Evolutionary conservation across 345 rosid species (phyloP), one percentile per base, ranked within the genome.

Genomic region (Hibiscus trionum): DNA sequence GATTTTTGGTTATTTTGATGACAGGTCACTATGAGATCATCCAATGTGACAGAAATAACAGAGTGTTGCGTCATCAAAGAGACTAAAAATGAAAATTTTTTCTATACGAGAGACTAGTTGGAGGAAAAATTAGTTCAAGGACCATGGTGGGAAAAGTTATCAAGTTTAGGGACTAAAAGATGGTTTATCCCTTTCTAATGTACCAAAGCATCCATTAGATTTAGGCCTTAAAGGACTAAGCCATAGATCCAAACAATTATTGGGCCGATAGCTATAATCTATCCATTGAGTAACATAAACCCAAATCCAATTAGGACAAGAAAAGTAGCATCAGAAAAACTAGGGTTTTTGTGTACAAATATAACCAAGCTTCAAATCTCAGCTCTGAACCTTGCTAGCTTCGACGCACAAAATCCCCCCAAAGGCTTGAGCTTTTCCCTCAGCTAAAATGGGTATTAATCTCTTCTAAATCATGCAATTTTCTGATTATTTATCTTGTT

Each of bases 381-480:
- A n/a, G 16, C 49, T 44, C 72, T 39, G 58, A 61, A 56, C 33
- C 59, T 65, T 70, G 49, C 58, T 21, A 27, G 62, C 62, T 55
- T 21, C 73, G 27, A 52, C 33, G 8, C 66, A 67, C 37, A 47
- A 57, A 19, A 4, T 0, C 1, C 63, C 29, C 47, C 61, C 65
- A n/a, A 31, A n/a, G 56, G 49, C 66, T 56, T 70, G 47, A 75
- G 5, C 12, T 29, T 70, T 70, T 7, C 19, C 15, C 37, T 65
- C 64, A 39, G 75, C 76, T n/a, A 77, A 67, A 65, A 85, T 85
- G 88, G 88, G 86, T 85, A 80, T 52, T 21, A 1, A 3, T 64
- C 7, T 56, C 59, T 57, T 12, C 17, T 37, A 27, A 19, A 26
- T 61, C 8, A 0, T 37, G 57, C 8, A n/a, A 4, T 39, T 16